A percentile compares a stretch with the other conserved stretches of the same genome.
Evolutionary conservation across 805 yeast species (phyloP).

Genomic region (Ogataea siamensis): DNA sequence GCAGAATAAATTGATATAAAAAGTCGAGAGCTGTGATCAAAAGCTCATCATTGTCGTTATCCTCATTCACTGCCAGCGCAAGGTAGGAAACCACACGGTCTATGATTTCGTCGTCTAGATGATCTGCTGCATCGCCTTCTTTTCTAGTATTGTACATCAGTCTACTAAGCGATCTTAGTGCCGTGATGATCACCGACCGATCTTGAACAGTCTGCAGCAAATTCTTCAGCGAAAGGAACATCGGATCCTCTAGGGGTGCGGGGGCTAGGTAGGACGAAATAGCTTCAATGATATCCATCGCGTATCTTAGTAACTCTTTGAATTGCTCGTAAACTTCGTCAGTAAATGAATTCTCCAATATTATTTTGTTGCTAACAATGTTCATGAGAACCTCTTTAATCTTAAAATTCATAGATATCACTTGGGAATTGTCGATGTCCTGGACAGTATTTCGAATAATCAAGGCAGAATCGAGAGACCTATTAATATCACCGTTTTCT

Average conservation of each 20-base stretch:
- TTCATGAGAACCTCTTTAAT: conserved; percentile 41
- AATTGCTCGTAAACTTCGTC: conserved; percentile 32
- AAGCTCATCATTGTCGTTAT: conserved; percentile 62
- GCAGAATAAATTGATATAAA: conserved; percentile 72
- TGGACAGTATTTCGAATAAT: conserved; percentile 80
- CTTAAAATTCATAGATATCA: conserved; percentile 53
- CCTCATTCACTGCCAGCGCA: conserved; percentile 39
- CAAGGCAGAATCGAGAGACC: conserved; percentile 50
- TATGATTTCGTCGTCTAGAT: conserved; percentile 46
- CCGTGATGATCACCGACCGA: conserved; percentile 64
- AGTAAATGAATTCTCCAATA: conserved; percentile 31
- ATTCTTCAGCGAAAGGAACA: conserved; percentile 55
- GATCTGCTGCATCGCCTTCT: conserved; percentile 44
- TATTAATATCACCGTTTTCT: conserved; percentile 26
- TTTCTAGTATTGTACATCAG: conserved; percentile 59
- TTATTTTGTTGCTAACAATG: conserved; percentile 38
- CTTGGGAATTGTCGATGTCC: conserved; percentile 78
- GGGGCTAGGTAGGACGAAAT: conserved; percentile 81
- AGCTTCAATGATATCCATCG: conserved; percentile 80
- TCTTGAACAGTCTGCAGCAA: conserved; percentile 58
- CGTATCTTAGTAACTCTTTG: conserved; percentile 63
- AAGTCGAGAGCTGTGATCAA: conserved; percentile 74
- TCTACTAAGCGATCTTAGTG: conserved; percentile 75
- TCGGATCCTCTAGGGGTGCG: conserved; percentile 63
- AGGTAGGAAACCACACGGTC: conserved; percentile 57